Evolutionary conservation across 371 early-diverging fungal genomes (phyloP), one percentile per base, ranked within the genome.

Genomic region (Mortierella sp.): DNA sequence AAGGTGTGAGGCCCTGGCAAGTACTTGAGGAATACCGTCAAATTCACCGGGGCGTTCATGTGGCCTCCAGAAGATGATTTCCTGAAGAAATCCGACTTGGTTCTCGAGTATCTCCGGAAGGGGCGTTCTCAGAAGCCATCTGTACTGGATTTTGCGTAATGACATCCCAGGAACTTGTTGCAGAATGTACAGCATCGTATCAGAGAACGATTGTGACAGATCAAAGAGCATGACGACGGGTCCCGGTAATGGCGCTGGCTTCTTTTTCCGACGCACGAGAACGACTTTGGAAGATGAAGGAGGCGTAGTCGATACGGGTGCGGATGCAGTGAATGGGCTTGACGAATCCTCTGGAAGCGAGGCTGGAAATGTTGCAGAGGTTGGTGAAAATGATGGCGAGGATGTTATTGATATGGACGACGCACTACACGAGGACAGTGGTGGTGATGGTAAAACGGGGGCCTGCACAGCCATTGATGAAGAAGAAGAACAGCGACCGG

Each of bases 181-280:
- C 34, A 73, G 52, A 21, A 73, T 37, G 41, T 62, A 30, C 4
- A 63, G 50, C 41, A 59, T 56, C 2, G 48, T 41, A 9, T 73
- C 68, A 32, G 60, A 27, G 15, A 68, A 59, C 1, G 24, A 47
- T 6, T n/a, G 17, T 0, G 59, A 28, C 3, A 59, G 7, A 19
- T 73, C 68, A 24, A 73, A 48, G 2, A 68, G 39, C 56, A 73
- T 49, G 12, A 73, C 68, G 7, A 60, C 56, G 6, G 68, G 75
- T 15, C 60, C 67, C n/a, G 60, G 56, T 12, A 50, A 54, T 14
- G 49, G 41, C 8, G 48, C 24, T 2, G 56, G n/a, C 32, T 49
- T 60, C 32, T 65, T 72, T 41, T 56, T 56, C 14, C 66, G 60
- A 3, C 72, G 62, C 23, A 49, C 21, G 24, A 72, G 17, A 3